Percentiles rank a stretch among this genome's conserved stretches.
Conservation (phyloP, 345 rosid species). For the Heritiera littoralis region DNA sequence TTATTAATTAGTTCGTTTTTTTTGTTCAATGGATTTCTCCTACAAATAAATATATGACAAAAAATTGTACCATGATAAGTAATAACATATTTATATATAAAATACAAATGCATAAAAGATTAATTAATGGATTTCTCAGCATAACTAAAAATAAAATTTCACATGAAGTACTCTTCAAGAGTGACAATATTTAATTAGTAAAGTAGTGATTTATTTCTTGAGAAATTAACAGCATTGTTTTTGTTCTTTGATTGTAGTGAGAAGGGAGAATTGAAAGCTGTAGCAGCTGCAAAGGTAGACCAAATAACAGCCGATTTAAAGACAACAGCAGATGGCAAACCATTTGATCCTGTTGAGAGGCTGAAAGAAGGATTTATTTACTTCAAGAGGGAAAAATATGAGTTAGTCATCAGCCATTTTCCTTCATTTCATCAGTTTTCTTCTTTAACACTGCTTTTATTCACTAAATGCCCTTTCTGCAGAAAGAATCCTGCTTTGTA, state of each 20-base stretch:
- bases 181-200: too few species aligned
- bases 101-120: too few species aligned
- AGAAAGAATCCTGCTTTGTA: slow-evolving; percentile 74
- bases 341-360: slow-evolving; percentile 54
- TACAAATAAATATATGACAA: too few species aligned
- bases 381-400: slow-evolving; percentile 92
- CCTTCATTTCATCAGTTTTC: neutral
- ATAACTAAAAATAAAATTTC: too few species aligned
- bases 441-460: neutral
- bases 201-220: too few species aligned
- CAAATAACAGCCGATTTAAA: slow-evolving; percentile 72
- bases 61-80: too few species aligned
- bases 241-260: slow-evolving; percentile 44
- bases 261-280: slow-evolving; percentile 69
- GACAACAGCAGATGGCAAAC: slow-evolving; percentile 34
- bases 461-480: slow-evolving; percentile 9
- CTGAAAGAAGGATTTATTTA: slow-evolving; percentile 68
- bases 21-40: too few species aligned
- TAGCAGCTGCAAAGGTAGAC: slow-evolving; percentile 75
- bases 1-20: too few species aligned
- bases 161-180: too few species aligned
- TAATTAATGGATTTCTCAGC: too few species aligned
- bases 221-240: neutral
- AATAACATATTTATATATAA: too few species aligned
- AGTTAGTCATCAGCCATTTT: slow-evolving; percentile 36